A percentile compares a stretch with the other conserved stretches of the same genome.
phyloP scores from a whole-genome alignment of 495 filamentous ascomycete genomes.

The Jackrogersella multiformis region DNA sequence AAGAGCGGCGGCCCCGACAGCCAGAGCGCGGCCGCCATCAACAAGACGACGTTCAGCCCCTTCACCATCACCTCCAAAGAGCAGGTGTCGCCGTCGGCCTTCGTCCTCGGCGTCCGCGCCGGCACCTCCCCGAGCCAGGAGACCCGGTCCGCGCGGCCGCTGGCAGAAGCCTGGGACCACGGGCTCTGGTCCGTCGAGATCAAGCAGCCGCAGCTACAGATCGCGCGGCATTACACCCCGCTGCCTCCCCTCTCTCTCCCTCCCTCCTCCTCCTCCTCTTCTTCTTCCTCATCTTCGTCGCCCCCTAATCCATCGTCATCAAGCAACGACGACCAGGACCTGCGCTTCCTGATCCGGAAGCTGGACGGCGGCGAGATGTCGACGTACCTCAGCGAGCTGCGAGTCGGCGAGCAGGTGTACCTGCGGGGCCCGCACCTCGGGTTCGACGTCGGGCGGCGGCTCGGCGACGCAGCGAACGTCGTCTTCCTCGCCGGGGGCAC shows the following conservation, averaged over 20 bases:
- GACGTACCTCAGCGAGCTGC: constrained; percentile 71
- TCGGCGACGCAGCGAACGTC: constrained; percentile 53
- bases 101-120: constrained; percentile 74
- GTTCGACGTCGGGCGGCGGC: constrained; percentile 64
- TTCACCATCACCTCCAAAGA: constrained; percentile 71
- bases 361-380: constrained; percentile 63
- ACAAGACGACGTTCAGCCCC: constrained; percentile 64
- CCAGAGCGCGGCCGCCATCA: constrained; percentile 48
- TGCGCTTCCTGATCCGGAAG: constrained; percentile 61
- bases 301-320: no score
- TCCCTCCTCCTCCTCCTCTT: no score
- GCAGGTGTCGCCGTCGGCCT: constrained; percentile 75
- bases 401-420: constrained; percentile 69
- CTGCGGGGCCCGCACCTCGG: constrained; percentile 82
- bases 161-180: constrained; percentile 47
- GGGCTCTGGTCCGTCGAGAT: constrained; percentile 89
- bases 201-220: constrained; percentile 92
- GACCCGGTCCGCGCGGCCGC: not conserved
- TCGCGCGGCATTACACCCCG: constrained; percentile 88
- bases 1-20: not conserved
- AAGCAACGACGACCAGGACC: not conserved
- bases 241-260: constrained; percentile 69
- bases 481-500: constrained; percentile 93
- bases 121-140: constrained; percentile 18
- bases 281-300: no score